Evolutionary conservation across 768 basidiomycete species (phyloP).

Genomic region (Pisolithus albus): DNA sequence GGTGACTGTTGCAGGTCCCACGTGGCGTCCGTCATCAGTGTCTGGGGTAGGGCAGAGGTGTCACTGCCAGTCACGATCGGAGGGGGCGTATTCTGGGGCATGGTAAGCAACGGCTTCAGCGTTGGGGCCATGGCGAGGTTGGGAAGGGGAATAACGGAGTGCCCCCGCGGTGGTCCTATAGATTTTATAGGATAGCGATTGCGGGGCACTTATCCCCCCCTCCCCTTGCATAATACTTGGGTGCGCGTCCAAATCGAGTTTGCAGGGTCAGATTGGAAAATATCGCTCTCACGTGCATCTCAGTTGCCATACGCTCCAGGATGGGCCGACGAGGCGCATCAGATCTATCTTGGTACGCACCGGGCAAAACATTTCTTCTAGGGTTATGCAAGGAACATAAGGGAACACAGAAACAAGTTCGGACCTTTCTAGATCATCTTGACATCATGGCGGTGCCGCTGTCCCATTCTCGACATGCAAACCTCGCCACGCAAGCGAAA

Average conservation of each 20-base stretch:
- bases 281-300: constrained; percentile 25
- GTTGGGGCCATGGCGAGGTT: constrained; percentile 6
- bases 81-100: constrained; percentile 32
- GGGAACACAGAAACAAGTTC: neutral
- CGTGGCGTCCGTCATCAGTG: constrained; percentile 33
- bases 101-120: constrained; percentile 8
- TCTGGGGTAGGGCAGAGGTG: constrained; percentile 51
- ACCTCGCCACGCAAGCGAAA: neutral
- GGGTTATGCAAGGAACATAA: neutral
- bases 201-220: neutral
- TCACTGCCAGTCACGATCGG: constrained; percentile 54
- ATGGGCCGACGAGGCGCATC: constrained; percentile 16
- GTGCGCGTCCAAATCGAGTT: constrained; percentile 24
- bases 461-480: neutral
- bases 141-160: constrained; percentile 14
- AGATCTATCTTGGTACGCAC: constrained; percentile 18
- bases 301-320: constrained; percentile 22
- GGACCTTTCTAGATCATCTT: neutral
- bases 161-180: constrained; percentile 10
- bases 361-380: constrained; percentile 8
- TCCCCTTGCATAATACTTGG: neutral
- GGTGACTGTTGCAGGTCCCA: constrained; percentile 41
- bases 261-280: constrained; percentile 27
- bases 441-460: neutral
- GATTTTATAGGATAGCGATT: neutral